Conservation (phyloP, 805 yeast species). For the Barnettozyma vustinii region DNA sequence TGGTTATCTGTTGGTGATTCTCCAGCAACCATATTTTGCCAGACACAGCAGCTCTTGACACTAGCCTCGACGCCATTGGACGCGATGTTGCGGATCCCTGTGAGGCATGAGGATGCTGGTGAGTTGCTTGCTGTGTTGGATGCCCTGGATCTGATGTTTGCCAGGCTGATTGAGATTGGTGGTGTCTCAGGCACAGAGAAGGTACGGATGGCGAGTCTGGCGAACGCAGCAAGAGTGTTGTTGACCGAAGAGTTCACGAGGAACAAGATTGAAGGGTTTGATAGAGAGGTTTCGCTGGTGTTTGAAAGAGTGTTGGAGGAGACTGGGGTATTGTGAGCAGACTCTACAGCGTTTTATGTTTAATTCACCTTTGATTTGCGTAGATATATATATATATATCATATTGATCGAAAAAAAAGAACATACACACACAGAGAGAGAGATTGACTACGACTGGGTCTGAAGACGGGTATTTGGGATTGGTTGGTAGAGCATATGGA, state of each 20-base stretch:
- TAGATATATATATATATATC: too few species aligned
- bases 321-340: constrained; percentile 22
- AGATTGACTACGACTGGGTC: too few species aligned
- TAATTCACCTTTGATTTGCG: too few species aligned
- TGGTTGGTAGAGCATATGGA: too few species aligned
- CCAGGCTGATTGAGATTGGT: constrained; percentile 30
- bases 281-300: constrained; percentile 38
- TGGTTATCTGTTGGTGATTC: constrained; percentile 53
- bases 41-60: constrained; percentile 53
- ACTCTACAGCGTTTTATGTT: too few species aligned
- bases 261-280: constrained; percentile 35
- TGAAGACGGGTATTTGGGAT: too few species aligned
- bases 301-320: constrained; percentile 39
- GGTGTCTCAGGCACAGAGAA: constrained; percentile 43
- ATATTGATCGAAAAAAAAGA: too few species aligned
- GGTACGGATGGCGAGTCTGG: constrained; percentile 47
- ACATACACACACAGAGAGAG: too few species aligned
- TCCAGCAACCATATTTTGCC: constrained; percentile 44
- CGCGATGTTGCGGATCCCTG: constrained; percentile 41
- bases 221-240: constrained; percentile 44
- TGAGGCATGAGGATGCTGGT: constrained; percentile 25
- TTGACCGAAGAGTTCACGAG: constrained; percentile 32
- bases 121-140: constrained; percentile 34
- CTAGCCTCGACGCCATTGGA: constrained; percentile 66
- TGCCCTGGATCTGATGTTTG: constrained; percentile 38